These are phyloP conservation scores for Purpureocillium lavendulum DNA, from an alignment of 2,329 filamentous ascomycete genomes.

Conservation along the genomic window DNA sequence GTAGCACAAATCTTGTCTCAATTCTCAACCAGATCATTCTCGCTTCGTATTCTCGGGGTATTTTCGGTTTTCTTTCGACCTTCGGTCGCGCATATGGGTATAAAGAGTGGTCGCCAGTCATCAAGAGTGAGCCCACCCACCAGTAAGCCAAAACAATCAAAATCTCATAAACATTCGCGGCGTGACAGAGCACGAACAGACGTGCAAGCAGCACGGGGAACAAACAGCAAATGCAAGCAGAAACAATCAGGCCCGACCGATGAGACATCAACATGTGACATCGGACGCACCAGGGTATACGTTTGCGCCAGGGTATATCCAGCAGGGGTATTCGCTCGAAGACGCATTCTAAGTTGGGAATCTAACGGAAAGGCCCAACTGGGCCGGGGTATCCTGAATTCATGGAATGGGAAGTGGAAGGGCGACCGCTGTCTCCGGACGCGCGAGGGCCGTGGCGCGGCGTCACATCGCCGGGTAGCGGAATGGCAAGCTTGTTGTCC, in stretches of 20 bases:
- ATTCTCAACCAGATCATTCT: conserved; percentile 14
- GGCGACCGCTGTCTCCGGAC: conserved; percentile 85
- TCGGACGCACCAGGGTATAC: conserved; percentile 38
- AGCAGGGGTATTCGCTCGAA: conserved; percentile 52
- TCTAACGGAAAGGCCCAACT: conserved; percentile 85
- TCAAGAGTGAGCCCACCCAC: conserved; percentile 19
- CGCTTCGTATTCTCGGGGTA: conserved; percentile 20
- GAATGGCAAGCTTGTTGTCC: conserved; percentile 53
- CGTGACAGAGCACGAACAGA: conserved; percentile 6
- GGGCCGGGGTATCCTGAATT: conserved; percentile 93
- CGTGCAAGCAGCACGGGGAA: conserved; percentile 4
- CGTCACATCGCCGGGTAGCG: conserved; percentile 72
- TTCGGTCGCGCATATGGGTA: conserved; percentile 24
- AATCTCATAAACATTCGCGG: conserved; percentile 7
- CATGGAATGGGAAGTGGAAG: conserved; percentile 90
- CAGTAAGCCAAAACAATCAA: conserved; percentile 8
- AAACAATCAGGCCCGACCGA: conserved; percentile 9
- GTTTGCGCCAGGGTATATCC: conserved; percentile 58
- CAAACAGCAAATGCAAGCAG: conserved; percentile 12
- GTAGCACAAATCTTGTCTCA: conserved; percentile 1
- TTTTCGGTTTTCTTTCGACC: conserved; percentile 22
- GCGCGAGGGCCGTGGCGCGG: conserved; percentile 76
- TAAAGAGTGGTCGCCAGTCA: conserved; percentile 24
- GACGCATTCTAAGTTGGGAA: conserved; percentile 34
- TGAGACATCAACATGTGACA: conserved; percentile 1